These are phyloP conservation scores for Aspergillus carbonarius DNA, from an alignment of 2,329 filamentous ascomycete species.

Conservation along the genomic window DNA sequence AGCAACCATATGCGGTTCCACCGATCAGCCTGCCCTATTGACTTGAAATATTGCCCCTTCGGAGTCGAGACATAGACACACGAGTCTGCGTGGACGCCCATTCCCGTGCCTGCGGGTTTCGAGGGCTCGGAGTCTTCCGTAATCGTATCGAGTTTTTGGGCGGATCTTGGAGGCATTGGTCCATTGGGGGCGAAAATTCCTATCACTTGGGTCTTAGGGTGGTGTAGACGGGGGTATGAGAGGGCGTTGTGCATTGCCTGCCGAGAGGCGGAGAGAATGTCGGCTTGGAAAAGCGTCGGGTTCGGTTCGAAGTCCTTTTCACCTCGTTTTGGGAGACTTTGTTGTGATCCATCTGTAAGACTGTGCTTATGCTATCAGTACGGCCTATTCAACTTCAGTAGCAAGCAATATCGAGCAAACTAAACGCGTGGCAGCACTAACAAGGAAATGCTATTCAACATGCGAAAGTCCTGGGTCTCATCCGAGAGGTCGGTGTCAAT, in stretches of 20 bases:
- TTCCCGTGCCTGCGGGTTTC: constrained; percentile 11
- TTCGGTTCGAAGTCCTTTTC: constrained; percentile 98
- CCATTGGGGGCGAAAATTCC: constrained; percentile 72
- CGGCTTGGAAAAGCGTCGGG: constrained; percentile 77
- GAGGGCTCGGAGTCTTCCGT: constrained; percentile 10
- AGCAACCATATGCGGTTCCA: constrained; percentile 74
- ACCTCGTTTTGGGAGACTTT: constrained; percentile 75
- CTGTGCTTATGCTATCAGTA: constrained; percentile 19
- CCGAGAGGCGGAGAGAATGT: constrained; percentile 75
- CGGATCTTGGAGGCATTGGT: constrained; percentile 21
- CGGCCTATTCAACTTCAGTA: background rate
- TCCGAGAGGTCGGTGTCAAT: constrained; percentile 69
- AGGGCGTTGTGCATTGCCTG: constrained; percentile 87
- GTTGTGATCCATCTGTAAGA: constrained; percentile 33
- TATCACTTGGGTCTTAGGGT: constrained; percentile 62
- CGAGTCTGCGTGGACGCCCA: constrained; percentile 31
- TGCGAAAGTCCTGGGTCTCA: constrained; percentile 82
- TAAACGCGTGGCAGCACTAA: constrained; percentile 25
- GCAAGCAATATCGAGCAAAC: background rate
- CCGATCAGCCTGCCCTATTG: constrained; percentile 70
- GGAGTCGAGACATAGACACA: constrained; percentile 68
- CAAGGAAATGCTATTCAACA: constrained; percentile 60
- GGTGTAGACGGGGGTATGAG: constrained; percentile 71
- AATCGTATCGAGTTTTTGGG: constrained; percentile 16
- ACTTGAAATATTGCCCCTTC: constrained; percentile 70